phyloP scores from a whole-genome alignment of 2,329 filamentous ascomycete genomes.

The Lachnellula subtilissima region DNA sequence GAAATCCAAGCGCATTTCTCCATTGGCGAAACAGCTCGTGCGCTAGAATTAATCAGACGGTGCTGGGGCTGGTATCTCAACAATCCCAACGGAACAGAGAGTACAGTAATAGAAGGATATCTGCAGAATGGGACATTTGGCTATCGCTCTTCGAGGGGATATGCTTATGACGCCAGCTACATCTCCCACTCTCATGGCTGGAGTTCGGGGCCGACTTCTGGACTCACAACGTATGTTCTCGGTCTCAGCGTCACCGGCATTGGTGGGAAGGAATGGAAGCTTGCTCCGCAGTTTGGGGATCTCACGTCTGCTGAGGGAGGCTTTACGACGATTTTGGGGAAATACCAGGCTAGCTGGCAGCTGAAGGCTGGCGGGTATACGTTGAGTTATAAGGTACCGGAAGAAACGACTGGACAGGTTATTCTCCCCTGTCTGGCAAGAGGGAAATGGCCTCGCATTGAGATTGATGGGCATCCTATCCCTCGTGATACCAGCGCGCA shows the following conservation, averaged over 20 bases:
- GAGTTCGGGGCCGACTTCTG: slow-evolving; percentile 43
- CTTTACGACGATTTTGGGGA: slow-evolving; percentile 36
- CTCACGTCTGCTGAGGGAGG: slow-evolving; percentile 36
- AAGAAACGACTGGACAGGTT: slow-evolving; percentile 9
- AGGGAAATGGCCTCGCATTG: slow-evolving; percentile 10
- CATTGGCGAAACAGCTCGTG: slow-evolving; percentile 43
- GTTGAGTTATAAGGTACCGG: slow-evolving; percentile 11
- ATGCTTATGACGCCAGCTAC: slow-evolving; percentile 39
- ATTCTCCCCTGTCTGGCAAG: slow-evolving; percentile 4
- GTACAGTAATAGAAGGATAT: slow-evolving; percentile 56
- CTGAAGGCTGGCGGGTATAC: slow-evolving; percentile 22
- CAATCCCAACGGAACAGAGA: slow-evolving; percentile 51
- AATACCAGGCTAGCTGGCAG: slow-evolving; percentile 33
- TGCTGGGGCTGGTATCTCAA: slow-evolving; percentile 58
- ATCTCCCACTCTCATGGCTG: slow-evolving; percentile 46
- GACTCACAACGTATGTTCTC: slow-evolving; percentile 40
- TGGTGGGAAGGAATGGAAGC: slow-evolving; percentile 34
- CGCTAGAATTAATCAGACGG: slow-evolving; percentile 51
- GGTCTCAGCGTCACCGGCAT: slow-evolving; percentile 36
- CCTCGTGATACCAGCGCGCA: not conserved
- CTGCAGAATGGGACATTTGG: slow-evolving; percentile 50
- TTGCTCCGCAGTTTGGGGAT: slow-evolving; percentile 39
- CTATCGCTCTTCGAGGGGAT: slow-evolving; percentile 50
- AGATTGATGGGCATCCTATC: not conserved
- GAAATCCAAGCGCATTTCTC: slow-evolving; percentile 54